Conservation (phyloP, 805 yeast species). For the Candida pini region DNA sequence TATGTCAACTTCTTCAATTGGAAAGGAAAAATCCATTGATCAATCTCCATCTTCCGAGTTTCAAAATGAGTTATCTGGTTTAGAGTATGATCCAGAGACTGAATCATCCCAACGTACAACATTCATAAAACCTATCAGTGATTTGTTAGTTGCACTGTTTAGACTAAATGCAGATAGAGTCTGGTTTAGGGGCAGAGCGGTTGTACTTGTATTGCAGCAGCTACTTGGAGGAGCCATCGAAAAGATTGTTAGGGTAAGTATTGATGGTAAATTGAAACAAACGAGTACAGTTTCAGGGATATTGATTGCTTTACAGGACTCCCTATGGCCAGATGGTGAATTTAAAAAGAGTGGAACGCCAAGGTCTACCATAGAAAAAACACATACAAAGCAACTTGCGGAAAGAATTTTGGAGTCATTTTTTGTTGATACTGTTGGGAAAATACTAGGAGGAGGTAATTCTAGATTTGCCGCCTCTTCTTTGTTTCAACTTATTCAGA, state of each 20-base stretch:
- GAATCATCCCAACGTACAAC: slow-evolving; percentile 25
- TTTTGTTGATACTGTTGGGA: slow-evolving; percentile 60
- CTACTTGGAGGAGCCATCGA: slow-evolving; percentile 82
- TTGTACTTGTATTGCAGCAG: slow-evolving; percentile 77
- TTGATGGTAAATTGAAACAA: slow-evolving; percentile 32
- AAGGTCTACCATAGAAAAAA: slow-evolving; percentile 47
- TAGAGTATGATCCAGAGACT: slow-evolving; percentile 33
- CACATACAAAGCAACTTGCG: slow-evolving; percentile 54
- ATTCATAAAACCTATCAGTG: slow-evolving; percentile 79
- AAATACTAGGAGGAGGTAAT: slow-evolving; percentile 64
- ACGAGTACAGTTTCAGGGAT: slow-evolving; percentile 42
- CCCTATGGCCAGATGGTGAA: slow-evolving; percentile 47
- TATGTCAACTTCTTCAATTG: not conserved
- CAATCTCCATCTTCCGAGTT: slow-evolving; percentile 32
- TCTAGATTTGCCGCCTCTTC: slow-evolving; percentile 57
- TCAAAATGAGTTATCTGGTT: slow-evolving; percentile 49
- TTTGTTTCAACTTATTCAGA: slow-evolving; percentile 66
- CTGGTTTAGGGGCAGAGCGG: slow-evolving; percentile 84
- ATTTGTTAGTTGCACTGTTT: slow-evolving; percentile 64
- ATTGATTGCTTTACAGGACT: slow-evolving; percentile 25
- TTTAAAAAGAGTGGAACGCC: slow-evolving; percentile 39
- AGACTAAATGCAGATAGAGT: slow-evolving; percentile 52
- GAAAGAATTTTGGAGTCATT: slow-evolving; percentile 46
- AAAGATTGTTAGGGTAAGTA: slow-evolving; percentile 46
- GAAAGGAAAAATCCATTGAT: too few species aligned